phyloP scores from a whole-genome alignment of 1,139 yeast genomes.

The Trichomonascaceae sp. region DNA sequence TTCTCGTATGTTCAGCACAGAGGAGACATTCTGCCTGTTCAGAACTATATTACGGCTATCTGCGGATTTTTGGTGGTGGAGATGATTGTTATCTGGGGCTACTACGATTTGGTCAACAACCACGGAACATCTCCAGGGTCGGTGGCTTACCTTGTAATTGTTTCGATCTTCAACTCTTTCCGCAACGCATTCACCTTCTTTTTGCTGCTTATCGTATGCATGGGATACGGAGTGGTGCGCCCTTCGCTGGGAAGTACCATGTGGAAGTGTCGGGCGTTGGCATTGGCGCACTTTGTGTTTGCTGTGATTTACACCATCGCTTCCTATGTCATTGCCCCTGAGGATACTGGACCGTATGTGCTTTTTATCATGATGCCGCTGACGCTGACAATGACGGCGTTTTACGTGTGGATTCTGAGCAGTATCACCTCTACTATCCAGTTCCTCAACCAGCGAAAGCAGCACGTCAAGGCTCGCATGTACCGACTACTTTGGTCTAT shows the following conservation, averaged over 20 bases:
- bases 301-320: slow-evolving; percentile 57
- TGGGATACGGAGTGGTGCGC: slow-evolving; percentile 87
- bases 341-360: slow-evolving; percentile 32
- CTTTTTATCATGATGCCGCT: slow-evolving; percentile 50
- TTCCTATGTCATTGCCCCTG: slow-evolving; percentile 45
- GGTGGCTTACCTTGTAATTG: slow-evolving; percentile 59
- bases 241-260: slow-evolving; percentile 70
- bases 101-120: slow-evolving; percentile 72
- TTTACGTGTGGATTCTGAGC: slow-evolving; percentile 63
- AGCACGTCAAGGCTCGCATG: slow-evolving; percentile 78
- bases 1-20: slow-evolving; percentile 81
- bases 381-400: slow-evolving; percentile 52
- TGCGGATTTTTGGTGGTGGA: slow-evolving; percentile 74
- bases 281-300: slow-evolving; percentile 57
- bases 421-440: slow-evolving; percentile 66
- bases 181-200: slow-evolving; percentile 85
- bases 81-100: slow-evolving; percentile 82
- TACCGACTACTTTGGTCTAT: slow-evolving; percentile 68
- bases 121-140: slow-evolving; percentile 48
- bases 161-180: slow-evolving; percentile 66
- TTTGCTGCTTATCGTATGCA: slow-evolving; percentile 66
- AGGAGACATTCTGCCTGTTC: slow-evolving; percentile 79
- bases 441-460: slow-evolving; percentile 70
- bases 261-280: slow-evolving; percentile 69
- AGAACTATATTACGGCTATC: slow-evolving; percentile 78